Conservation (phyloP, 2,329 filamentous ascomycete genomes). For the Colletotrichum liriopes region DNA sequence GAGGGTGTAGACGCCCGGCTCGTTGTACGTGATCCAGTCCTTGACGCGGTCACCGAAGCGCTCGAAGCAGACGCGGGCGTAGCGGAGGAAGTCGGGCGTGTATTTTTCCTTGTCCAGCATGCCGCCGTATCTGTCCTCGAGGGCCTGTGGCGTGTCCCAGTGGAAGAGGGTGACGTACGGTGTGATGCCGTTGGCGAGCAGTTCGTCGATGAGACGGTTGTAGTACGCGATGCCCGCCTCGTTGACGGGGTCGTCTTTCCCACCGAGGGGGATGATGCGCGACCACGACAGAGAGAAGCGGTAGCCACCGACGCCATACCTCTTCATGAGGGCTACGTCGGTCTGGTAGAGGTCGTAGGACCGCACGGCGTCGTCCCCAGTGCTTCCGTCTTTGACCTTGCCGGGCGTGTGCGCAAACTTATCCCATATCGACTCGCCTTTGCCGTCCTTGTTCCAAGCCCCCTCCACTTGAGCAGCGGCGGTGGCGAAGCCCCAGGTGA, state of each 20-base stretch:
- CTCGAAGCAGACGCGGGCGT: slow-evolving; percentile 72
- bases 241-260: slow-evolving; percentile 74
- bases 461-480: slow-evolving; percentile 60
- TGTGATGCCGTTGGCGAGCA: slow-evolving; percentile 70
- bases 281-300: slow-evolving; percentile 78
- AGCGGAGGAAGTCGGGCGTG: slow-evolving; percentile 72
- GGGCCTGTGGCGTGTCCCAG: slow-evolving; percentile 74
- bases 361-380: slow-evolving; percentile 55
- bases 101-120: slow-evolving; percentile 75
- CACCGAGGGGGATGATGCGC: slow-evolving; percentile 75
- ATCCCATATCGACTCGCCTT: slow-evolving; percentile 60
- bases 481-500: slow-evolving; percentile 59
- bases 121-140: slow-evolving; percentile 73
- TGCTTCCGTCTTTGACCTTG: slow-evolving; percentile 57
- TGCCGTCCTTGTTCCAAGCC: slow-evolving; percentile 59
- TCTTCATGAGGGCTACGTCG: slow-evolving; percentile 73
- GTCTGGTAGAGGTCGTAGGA: slow-evolving; percentile 61
- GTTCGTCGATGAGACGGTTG: slow-evolving; percentile 72
- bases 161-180: slow-evolving; percentile 76
- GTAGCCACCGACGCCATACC: slow-evolving; percentile 72
- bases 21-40: slow-evolving; percentile 67
- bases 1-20: slow-evolving; percentile 53
- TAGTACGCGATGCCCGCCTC: slow-evolving; percentile 73
- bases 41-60: slow-evolving; percentile 72
- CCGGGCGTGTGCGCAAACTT: slow-evolving; percentile 56